Base-by-base conservation (phyloP, 257 asterid genomes). In the Solanum chaucha region DNA sequence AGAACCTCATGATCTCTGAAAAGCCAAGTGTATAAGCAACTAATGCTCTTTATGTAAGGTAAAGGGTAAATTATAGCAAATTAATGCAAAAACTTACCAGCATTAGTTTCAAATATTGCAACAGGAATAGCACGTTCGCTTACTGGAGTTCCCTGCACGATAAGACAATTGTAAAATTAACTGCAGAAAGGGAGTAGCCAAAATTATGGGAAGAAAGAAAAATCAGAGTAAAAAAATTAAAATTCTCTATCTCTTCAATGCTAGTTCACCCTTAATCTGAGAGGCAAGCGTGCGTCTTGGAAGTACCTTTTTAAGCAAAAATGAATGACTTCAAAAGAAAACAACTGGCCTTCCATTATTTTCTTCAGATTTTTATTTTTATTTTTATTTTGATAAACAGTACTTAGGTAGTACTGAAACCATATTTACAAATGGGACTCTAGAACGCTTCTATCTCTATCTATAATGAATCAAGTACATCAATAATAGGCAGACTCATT, bases 71-170 rank as follows among this genome's bases (percentile, higher is more conserved):
- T 35, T 72, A 36, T 17, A 88, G 83, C 82, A 87, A 32, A 73
- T 13, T 6, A 64, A 44, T 41, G 34, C 55, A 89, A 46, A 75
- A 73, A 32, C 61, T 88, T 88, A 97, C 99, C 99, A 48, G 97
- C 87, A 87, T 94, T 96, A 88, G 99, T 93, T 93, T 95, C 98
- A 90, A 97, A 97, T 89, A 97, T 95, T 86, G 99, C 99, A 90
- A 97, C 99, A 58, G 99, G 99, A 88, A 97, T 91, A 87, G 99
- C 99, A 88, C 99, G 99, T 93, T 97, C 99, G 35, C 99, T 97
- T 88, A 97, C 99, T 65, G 99, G 98, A 77, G 96, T 91, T 88
- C 99, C 99, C 99, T 97, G 98, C 88, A 87, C 91, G 40, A 74
- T 80, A 22, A 86, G 87, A 46, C 28, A 28, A 46, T 30, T 30